Evolutionary conservation across 2,329 filamentous ascomycete genomes (phyloP).

Genomic region (Aureobasidium mangrovei): DNA sequence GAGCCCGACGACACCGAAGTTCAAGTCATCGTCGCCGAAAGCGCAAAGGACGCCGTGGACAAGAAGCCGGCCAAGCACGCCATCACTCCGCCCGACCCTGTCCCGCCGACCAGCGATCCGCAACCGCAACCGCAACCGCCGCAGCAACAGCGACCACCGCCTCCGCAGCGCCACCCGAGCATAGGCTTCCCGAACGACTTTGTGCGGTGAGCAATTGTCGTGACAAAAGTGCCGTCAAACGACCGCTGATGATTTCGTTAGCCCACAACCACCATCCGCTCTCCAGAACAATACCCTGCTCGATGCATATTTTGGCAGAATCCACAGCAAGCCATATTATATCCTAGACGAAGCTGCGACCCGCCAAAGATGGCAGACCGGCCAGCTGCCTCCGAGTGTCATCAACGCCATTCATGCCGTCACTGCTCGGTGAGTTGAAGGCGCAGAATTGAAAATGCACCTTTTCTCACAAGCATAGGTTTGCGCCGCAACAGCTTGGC

Average conservation of each 20-base stretch:
- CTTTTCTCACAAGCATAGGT: conserved; percentile 43
- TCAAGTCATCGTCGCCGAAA: conserved; percentile 2
- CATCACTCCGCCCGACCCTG: background rate
- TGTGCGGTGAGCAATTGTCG: conserved; percentile 6
- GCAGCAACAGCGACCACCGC: background rate
- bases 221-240: background rate
- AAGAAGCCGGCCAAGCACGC: conserved; percentile 9
- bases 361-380: conserved; percentile 60
- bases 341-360: conserved; percentile 70
- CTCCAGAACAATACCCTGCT: conserved; percentile 31
- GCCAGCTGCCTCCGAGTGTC: conserved; percentile 49
- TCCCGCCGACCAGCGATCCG: background rate
- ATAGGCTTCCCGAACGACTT: conserved; percentile 5
- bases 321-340: conserved; percentile 75
- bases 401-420: conserved; percentile 46
- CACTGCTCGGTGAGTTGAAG: conserved; percentile 38
- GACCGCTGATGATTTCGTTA: background rate
- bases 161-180: conserved; percentile 9
- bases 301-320: conserved; percentile 69
- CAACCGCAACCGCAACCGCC: background rate
- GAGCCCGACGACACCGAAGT: conserved; percentile 3
- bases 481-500: conserved; percentile 55
- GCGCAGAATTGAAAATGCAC: conserved; percentile 31
- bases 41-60: conserved; percentile 8
- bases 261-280: conserved; percentile 8